A percentile compares a stretch with the other conserved stretches of the same genome.
Evolutionary conservation across 1,284 basidiomycete genomes (phyloP).

Genomic region (Microbotryum intermedium): DNA sequence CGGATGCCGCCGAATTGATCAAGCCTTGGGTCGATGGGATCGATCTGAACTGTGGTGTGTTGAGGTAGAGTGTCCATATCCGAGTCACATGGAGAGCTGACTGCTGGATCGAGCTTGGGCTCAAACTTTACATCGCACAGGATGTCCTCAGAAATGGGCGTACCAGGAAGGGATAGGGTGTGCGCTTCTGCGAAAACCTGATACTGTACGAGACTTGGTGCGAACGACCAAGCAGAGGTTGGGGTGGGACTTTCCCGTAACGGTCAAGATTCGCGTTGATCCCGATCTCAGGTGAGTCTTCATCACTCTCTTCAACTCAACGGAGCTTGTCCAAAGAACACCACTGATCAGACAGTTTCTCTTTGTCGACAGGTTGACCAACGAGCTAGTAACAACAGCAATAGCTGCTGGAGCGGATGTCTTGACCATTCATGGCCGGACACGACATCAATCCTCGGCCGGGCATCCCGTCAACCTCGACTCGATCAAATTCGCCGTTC

Average conservation of each 20-base stretch:
- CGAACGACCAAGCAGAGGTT: conserved; percentile 47
- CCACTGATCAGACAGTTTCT: neutral
- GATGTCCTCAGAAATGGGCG: conserved; percentile 49
- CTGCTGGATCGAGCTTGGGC: neutral
- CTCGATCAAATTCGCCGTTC: conserved; percentile 48
- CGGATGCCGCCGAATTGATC: conserved; percentile 51
- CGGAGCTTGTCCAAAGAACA: too few species aligned
- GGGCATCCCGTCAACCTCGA: conserved; percentile 48
- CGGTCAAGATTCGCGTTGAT: conserved; percentile 54
- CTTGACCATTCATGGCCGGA: conserved; percentile 52
- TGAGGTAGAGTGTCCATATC: neutral
- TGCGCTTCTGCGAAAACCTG: conserved; percentile 50
- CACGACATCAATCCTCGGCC: conserved; percentile 47
- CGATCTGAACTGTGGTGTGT: conserved; percentile 50
- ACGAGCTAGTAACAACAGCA: conserved; percentile 46
- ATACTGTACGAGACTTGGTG: conserved; percentile 51
- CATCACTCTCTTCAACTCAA: neutral
- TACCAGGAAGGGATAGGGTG: conserved; percentile 51
- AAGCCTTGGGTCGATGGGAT: conserved; percentile 48
- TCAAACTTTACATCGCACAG: conserved; percentile 16
- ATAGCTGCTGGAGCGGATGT: conserved; percentile 45
- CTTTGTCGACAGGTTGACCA: conserved; percentile 41
- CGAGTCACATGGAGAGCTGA: too few species aligned
- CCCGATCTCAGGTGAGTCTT: conserved; percentile 42
- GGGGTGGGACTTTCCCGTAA: conserved; percentile 49